phyloP scores from a whole-genome alignment of 768 basidiomycete species.

The Suillus brevipes region DNA sequence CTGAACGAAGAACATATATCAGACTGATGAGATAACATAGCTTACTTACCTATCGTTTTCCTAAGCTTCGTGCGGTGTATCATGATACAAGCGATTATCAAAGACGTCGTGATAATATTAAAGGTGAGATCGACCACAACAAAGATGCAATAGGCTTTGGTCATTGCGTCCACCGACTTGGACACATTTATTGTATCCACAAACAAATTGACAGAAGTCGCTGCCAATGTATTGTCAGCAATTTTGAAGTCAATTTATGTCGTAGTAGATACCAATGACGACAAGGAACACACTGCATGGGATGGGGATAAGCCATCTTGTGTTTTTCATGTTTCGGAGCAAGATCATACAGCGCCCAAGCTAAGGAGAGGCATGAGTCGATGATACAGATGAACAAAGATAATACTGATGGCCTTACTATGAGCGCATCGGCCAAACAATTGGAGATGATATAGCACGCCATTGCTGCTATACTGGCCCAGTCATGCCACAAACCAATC shows the following conservation, averaged over 20 bases:
- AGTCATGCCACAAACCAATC: constrained; percentile 27
- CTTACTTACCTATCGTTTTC: not conserved
- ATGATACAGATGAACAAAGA: constrained; percentile 7
- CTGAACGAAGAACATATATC: not conserved
- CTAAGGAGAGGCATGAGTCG: not conserved
- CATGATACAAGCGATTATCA: not conserved
- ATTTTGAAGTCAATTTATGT: not conserved
- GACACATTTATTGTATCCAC: not conserved
- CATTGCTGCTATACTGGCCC: constrained; percentile 24
- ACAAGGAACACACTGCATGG: not conserved
- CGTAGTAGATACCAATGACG: constrained; percentile 1
- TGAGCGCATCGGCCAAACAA: constrained; percentile 32
- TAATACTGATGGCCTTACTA: constrained; percentile 17
- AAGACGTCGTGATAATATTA: constrained; percentile 1
- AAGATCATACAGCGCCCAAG: constrained; percentile 1
- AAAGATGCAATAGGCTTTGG: not conserved
- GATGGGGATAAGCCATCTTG: constrained; percentile 1
- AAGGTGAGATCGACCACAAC: not conserved
- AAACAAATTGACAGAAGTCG: not conserved
- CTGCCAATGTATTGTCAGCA: not conserved
- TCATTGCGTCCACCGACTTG: not conserved
- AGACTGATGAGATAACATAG: not conserved
- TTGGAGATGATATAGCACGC: constrained; percentile 26
- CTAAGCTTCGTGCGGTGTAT: not conserved
- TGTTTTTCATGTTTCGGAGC: not conserved